These are phyloP conservation scores for Nicotiana noctiflora DNA, from an alignment of 257 asterid species.

Conservation along the genomic window DNA sequence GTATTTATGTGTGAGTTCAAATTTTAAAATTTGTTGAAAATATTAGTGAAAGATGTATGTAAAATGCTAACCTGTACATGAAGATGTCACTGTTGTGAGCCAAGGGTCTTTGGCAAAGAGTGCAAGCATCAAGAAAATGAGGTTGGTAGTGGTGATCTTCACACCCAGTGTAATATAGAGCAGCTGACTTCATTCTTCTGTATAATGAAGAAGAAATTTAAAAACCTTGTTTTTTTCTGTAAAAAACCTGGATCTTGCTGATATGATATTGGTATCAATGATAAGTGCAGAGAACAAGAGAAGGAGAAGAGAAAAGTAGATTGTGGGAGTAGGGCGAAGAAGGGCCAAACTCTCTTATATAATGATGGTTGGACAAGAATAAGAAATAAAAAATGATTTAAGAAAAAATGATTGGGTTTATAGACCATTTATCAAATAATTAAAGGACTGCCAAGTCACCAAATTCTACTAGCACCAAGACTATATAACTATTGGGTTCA, in stretches of 20 bases:
- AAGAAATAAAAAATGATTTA: not conserved
- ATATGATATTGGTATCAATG: not conserved
- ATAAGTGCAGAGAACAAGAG: not conserved
- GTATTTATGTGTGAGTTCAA: not conserved
- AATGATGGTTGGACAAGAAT: not conserved
- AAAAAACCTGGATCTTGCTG: not conserved
- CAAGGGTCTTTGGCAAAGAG: conserved; percentile 56
- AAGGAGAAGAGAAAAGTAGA: conserved; percentile 5
- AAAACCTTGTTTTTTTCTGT: not conserved
- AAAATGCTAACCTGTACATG: conserved; percentile 75
- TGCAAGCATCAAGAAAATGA: conserved; percentile 84
- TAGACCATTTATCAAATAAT: not conserved
- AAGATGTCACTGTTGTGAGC: conserved; percentile 70
- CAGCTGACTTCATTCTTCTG: not conserved
- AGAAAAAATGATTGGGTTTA: not conserved
- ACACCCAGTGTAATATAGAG: conserved; percentile 34
- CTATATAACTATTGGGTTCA: too few species aligned
- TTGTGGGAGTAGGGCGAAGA: conserved; percentile 13
- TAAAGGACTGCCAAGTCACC: not conserved
- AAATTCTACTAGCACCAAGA: not conserved
- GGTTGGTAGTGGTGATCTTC: conserved; percentile 44
- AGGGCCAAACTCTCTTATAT: conserved; percentile 20
- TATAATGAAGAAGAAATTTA: not conserved
- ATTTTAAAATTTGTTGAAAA: too few species aligned
- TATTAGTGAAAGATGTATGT: not conserved